These are phyloP conservation scores for Rhodotorula sp. DNA, from an alignment of 1,284 basidiomycete genomes.

Conservation along the genomic window DNA sequence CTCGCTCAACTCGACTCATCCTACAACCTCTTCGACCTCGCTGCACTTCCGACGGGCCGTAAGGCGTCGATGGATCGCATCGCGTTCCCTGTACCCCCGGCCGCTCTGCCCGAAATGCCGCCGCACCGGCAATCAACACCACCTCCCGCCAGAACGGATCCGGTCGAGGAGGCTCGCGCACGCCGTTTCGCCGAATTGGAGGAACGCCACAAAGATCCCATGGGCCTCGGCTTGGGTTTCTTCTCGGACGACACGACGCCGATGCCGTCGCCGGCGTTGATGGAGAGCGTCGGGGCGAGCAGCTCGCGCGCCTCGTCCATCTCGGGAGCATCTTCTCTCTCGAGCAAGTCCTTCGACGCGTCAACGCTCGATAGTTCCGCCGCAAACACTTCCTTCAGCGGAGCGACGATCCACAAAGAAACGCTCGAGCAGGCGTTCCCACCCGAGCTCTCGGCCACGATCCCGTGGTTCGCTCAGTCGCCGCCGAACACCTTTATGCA, in stretches of 20 bases:
- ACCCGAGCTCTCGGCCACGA: background rate
- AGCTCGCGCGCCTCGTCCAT: constrained; percentile 11
- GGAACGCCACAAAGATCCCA: background rate
- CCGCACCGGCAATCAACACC: background rate
- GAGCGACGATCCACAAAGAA: constrained; percentile 7
- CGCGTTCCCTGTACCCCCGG: constrained; percentile 27
- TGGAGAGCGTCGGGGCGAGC: background rate
- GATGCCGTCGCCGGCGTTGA: constrained; percentile 1
- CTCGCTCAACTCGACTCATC: constrained; percentile 19
- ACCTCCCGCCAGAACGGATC: background rate
- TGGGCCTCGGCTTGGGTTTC: constrained; percentile 15
- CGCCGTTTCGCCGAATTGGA: constrained; percentile 16
- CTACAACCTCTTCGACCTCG: constrained; percentile 1
- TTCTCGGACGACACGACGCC: constrained; percentile 1
- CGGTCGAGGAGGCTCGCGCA: constrained; percentile 7
- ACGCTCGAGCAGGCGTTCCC: constrained; percentile 8
- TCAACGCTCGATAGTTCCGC: constrained; percentile 30
- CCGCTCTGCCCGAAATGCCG: constrained; percentile 1
- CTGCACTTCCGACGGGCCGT: background rate
- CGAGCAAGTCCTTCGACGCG: constrained; percentile 21
- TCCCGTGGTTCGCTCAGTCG: constrained; percentile 5
- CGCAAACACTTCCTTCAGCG: constrained; percentile 10
- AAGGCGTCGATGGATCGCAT: constrained; percentile 22
- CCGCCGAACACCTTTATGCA: background rate
- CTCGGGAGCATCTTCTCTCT: constrained; percentile 12